phyloP scores from a whole-genome alignment of 2,329 filamentous ascomycete genomes.

The Drechslerella dactyloides region DNA sequence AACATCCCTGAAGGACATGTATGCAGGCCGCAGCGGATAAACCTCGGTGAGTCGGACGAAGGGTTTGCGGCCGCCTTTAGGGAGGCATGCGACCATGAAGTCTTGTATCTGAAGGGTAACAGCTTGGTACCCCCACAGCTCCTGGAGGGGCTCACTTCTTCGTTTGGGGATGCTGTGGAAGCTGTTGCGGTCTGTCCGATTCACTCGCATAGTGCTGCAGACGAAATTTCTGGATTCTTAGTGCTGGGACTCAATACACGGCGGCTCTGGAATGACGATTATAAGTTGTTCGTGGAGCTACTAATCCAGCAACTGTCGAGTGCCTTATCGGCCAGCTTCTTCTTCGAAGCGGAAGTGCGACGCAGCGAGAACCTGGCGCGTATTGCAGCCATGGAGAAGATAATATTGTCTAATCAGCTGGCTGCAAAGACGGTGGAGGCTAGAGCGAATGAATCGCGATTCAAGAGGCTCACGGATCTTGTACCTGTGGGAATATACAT shows the following conservation, averaged over 20 bases:
- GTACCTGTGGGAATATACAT: slow-evolving; percentile 83
- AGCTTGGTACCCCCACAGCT: slow-evolving; percentile 21
- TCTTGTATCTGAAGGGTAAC: slow-evolving; percentile 20
- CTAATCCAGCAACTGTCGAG: slow-evolving; percentile 66
- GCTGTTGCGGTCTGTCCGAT: slow-evolving; percentile 31
- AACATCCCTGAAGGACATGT: slow-evolving; percentile 30
- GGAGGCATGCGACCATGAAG: slow-evolving; percentile 26
- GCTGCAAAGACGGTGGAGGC: slow-evolving; percentile 67
- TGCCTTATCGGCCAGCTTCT: slow-evolving; percentile 78
- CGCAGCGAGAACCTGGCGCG: slow-evolving; percentile 75
- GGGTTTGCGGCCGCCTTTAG: slow-evolving; percentile 38
- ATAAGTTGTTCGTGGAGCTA: slow-evolving; percentile 72
- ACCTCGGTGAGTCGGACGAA: slow-evolving; percentile 33
- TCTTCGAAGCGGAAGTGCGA: slow-evolving; percentile 80
- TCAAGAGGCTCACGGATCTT: slow-evolving; percentile 83
- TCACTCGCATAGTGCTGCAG: slow-evolving; percentile 28
- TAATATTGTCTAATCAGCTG: slow-evolving; percentile 77
- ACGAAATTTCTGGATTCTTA: slow-evolving; percentile 69
- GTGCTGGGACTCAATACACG: slow-evolving; percentile 79
- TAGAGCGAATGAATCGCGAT: slow-evolving; percentile 70
- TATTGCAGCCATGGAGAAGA: slow-evolving; percentile 75
- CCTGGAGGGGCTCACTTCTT: slow-evolving; percentile 23
- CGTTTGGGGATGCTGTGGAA: slow-evolving; percentile 23
- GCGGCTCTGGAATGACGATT: slow-evolving; percentile 79
- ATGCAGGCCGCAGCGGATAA: slow-evolving; percentile 22